Evolutionary conservation across 805 yeast species (phyloP), one percentile per base, ranked within the genome.

Genomic region (Metschnikowia gelsemii): DNA sequence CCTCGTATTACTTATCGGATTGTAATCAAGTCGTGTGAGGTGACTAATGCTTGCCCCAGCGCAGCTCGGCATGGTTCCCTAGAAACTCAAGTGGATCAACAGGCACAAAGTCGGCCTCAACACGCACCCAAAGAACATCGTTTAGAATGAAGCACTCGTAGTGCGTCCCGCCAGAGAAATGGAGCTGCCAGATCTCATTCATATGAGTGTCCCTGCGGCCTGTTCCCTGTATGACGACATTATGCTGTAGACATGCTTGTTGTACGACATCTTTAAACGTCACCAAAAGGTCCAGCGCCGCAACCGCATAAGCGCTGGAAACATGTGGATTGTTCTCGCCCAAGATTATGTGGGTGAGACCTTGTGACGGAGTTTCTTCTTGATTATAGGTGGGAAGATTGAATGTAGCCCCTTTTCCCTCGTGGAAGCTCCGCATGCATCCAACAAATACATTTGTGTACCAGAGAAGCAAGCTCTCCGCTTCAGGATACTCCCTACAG

Each of bases 261-360:
- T 74, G 78, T 2, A 87, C 76, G 14, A 87, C 81, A 39, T 85
- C 87, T 47, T 72, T 80, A 55, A 82, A 81, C 0, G 85, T 68
- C 3, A 74, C 65, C 22, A 61, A 50, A 1, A 78, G 59, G 31
- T 64, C 66, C 27, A 66, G 64, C 8, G 70, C 49, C 0, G 81
- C 79, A 4, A 74, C 63, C 4, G 74, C 71, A 43, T 51, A 54
- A 36, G 53, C 61, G 38, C 45, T 56, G 26, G 44, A 45, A 12
- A 37, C 16, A 18, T 5, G 28, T 14, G 30, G 38, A 11, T 21
- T 20, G 26, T 23, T 9, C 12, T 23, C 30, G 11, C 35, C 34
- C 6, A 32, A 22, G 8, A 32, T 38, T 12, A 33, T 8, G 8
- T 18, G 19, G 5, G 29, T 32, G 5, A 39, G 32, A n/a, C 18